These are phyloP conservation scores for Verticillium nubilum DNA, from an alignment of 2,329 filamentous ascomycete species.

Conservation along the genomic window DNA sequence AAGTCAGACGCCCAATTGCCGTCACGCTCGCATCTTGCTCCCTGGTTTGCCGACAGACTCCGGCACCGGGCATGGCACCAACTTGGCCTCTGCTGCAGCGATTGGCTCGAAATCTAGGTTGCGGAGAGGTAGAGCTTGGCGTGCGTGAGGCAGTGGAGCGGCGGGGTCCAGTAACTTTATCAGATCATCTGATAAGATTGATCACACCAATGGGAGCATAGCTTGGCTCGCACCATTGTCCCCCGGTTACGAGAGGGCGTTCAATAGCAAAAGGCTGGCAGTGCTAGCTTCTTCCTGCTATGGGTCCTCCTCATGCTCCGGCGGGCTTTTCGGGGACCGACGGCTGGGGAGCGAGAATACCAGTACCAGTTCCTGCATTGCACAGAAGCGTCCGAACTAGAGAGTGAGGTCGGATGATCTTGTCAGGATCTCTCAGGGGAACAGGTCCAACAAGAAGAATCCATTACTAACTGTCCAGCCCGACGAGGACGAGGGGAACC, in stretches of 20 bases:
- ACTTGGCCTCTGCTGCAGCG: background rate
- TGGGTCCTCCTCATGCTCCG: background rate
- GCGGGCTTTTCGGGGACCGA: background rate
- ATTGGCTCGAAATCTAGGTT: background rate
- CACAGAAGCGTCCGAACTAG: background rate
- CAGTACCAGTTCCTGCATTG: background rate
- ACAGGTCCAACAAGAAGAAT: background rate
- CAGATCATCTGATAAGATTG: conserved; percentile 4
- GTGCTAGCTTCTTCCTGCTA: background rate
- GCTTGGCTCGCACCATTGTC: background rate
- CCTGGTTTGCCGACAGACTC: background rate
- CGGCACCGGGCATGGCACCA: background rate
- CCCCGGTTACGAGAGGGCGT: background rate
- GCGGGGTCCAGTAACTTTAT: background rate
- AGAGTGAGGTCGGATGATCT: background rate
- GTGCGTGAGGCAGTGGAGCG: background rate
- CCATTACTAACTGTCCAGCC: background rate
- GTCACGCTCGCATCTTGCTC: background rate
- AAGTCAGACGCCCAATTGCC: background rate
- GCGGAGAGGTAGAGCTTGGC: background rate
- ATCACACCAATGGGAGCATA: background rate
- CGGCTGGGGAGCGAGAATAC: background rate
- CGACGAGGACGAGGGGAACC: background rate
- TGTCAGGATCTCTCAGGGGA: background rate
- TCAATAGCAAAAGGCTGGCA: background rate